A percentile compares a stretch with the other conserved stretches of the same genome.
Conservation (phyloP, 371 early-diverging fungal genomes). For the Pancytospora philotis region DNA sequence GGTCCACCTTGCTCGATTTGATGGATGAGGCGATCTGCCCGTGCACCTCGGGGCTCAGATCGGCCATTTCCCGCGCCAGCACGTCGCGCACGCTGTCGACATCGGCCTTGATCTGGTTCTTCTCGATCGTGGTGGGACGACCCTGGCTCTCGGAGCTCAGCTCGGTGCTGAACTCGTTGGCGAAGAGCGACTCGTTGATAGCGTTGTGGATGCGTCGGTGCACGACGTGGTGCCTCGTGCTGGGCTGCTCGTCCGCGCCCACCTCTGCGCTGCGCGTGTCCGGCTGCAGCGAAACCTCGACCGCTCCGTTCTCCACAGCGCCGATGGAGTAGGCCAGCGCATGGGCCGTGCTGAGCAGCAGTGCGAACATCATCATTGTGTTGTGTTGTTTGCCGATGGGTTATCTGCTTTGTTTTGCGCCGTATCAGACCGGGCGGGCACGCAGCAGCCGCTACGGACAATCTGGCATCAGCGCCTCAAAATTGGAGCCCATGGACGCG, state of each 20-base stretch:
- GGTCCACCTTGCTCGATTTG: slow-evolving; percentile 27
- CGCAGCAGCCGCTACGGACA: too few relatives aligned
- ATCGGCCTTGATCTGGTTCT: slow-evolving; percentile 36
- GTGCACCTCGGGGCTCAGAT: slow-evolving; percentile 49
- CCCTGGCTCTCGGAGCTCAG: slow-evolving; percentile 7
- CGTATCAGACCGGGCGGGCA: too few relatives aligned
- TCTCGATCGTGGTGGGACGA: slow-evolving; percentile 14
- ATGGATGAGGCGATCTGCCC: slow-evolving; percentile 35
- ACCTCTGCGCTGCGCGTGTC: background rate
- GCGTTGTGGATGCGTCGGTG: background rate
- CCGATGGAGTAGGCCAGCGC: too few relatives aligned
- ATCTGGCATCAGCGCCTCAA: too few relatives aligned
- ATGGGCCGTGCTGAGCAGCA: too few relatives aligned
- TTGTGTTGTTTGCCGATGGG: too few relatives aligned
- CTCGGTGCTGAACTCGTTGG: background rate
- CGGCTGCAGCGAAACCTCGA: background rate
- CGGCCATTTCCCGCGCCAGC: slow-evolving; percentile 43
- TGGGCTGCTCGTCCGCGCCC: background rate
- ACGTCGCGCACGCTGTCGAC: slow-evolving; percentile 23
- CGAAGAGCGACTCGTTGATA: background rate
- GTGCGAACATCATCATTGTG: too few relatives aligned
- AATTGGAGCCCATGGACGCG: background rate
- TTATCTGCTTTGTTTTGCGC: too few relatives aligned
- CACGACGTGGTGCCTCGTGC: background rate
- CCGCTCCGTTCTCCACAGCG: background rate